Conservation (phyloP, 2,329 filamentous ascomycete genomes). For the Fusarium phyllophilum region DNA sequence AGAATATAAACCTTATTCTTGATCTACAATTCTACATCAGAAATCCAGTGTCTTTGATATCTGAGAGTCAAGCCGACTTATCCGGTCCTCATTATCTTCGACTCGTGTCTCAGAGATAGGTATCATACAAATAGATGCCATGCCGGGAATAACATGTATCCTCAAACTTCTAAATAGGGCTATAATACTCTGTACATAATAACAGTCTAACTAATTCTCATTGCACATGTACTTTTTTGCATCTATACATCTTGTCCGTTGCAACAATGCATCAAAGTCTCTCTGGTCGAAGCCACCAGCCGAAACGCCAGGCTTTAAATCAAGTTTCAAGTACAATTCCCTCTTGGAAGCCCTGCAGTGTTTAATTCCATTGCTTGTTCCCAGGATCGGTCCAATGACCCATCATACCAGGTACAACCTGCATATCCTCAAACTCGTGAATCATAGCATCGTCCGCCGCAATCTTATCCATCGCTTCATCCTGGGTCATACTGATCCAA, state of each 20-base stretch:
- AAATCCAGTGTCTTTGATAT: not conserved
- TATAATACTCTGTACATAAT: not conserved
- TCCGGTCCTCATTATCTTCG: not conserved
- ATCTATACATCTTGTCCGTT: not conserved
- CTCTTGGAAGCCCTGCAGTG: not conserved
- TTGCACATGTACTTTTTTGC: not conserved
- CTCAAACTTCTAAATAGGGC: not conserved
- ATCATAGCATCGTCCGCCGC: constrained; percentile 69
- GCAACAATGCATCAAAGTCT: not conserved
- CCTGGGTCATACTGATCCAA: constrained; percentile 65
- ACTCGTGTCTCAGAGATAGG: not conserved
- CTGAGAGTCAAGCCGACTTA: not conserved
- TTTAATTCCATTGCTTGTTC: not conserved
- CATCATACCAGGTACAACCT: constrained; percentile 33
- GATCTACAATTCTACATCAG: not conserved
- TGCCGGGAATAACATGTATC: not conserved
- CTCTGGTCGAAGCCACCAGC: not conserved
- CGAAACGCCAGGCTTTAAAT: not conserved
- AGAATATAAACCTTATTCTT: not conserved
- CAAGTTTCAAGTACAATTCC: not conserved
- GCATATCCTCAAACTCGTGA: constrained; percentile 61
- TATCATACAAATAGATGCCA: not conserved
- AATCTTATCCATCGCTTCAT: constrained; percentile 65
- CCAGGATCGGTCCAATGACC: constrained; percentile 6
- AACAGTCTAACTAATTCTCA: not conserved